Base-by-base conservation (phyloP, 2,329 filamentous ascomycete species). In the Diaporthe citri region DNA sequence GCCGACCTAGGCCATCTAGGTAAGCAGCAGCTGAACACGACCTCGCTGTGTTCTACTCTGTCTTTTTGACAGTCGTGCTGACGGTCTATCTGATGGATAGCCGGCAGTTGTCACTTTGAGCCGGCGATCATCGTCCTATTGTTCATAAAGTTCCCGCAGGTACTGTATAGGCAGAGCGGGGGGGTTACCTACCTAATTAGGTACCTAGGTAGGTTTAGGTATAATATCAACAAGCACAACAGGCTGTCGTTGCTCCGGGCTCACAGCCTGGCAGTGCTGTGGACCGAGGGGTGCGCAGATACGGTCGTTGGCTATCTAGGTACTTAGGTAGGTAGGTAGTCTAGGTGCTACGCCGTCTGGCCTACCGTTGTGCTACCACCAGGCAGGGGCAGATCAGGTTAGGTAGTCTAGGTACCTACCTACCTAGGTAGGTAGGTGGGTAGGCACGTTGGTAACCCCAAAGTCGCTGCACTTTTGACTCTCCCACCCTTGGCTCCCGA, bases 401-500 rank as follows among this genome's bases (percentile, higher is more conserved):
- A 13, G 31, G 31, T n/a, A 56, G 52, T 28, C n/a, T n/a, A n/a
- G n/a, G n/a, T n/a, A n/a, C n/a, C n/a, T n/a, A n/a, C n/a, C n/a
- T 28, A 39, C 15, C 13, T 55, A 31, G 59, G 25, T 7, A 64
- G 60, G 25, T 48, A 31, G 59, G 25, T 7, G 46, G 60, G 25
- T 48, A n/a, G 25, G 41, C 31, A 46, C 8, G 8, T 12, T 62
- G 10, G n/a, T 17, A 13, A 10, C 3, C 39, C 60, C 9, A 31
- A n/a, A 48, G 41, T 36, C 12, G 31, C 62, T 43, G 57, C 36
- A 62, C 57, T 51, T 22, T 66, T 48, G 28, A 46, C 28, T 34
- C 41, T 46, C 43, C 60, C 17, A 51, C 28, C 36, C 62, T 51
- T 67, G 28, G 62, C 43, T 36, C 28, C 60, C 62, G 43, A 51